Evolutionary conservation across 2,329 filamentous ascomycete genomes (phyloP).

Genomic region (Canariomyces notabilis): DNA sequence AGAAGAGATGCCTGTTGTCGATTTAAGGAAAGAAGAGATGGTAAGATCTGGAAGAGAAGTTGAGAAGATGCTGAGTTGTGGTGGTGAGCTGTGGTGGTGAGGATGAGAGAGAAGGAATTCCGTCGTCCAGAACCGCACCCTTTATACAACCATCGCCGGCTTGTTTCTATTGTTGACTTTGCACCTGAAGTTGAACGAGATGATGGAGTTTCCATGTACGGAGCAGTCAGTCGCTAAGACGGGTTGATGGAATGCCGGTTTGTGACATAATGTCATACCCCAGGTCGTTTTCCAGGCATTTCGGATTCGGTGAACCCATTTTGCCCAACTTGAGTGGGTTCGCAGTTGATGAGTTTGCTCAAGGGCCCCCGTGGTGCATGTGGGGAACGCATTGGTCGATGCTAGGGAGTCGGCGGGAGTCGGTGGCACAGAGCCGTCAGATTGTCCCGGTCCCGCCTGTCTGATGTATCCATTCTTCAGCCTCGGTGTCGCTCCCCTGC

Average conservation of each 20-base stretch:
- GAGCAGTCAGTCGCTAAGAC: not conserved
- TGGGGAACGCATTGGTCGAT: too few species aligned
- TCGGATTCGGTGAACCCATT: not conserved
- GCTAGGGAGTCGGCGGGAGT: too few species aligned
- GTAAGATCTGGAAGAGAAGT: too few species aligned
- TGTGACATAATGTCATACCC: not conserved
- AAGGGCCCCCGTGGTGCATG: too few species aligned
- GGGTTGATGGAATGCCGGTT: not conserved
- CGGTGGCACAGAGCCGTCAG: not conserved
- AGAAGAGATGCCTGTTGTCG: too few species aligned
- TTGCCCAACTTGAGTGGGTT: too few species aligned
- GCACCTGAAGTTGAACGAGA: not conserved
- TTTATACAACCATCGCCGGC: not conserved
- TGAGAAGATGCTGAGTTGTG: not conserved
- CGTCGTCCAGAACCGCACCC: not conserved
- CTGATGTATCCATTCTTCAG: not conserved
- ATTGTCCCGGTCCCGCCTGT: not conserved
- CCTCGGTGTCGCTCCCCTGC: too few species aligned
- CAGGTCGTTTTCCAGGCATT: not conserved
- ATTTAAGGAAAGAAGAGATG: too few species aligned
- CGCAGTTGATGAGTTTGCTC: too few species aligned
- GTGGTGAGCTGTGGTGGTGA: not conserved
- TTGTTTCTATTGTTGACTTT: not conserved
- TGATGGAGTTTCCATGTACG: not conserved
- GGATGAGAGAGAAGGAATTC: not conserved